Percentiles rank a stretch among this genome's conserved stretches.
Evolutionary conservation across 2,329 filamentous ascomycete species (phyloP).

Genomic region (Aspergillus latus): DNA sequence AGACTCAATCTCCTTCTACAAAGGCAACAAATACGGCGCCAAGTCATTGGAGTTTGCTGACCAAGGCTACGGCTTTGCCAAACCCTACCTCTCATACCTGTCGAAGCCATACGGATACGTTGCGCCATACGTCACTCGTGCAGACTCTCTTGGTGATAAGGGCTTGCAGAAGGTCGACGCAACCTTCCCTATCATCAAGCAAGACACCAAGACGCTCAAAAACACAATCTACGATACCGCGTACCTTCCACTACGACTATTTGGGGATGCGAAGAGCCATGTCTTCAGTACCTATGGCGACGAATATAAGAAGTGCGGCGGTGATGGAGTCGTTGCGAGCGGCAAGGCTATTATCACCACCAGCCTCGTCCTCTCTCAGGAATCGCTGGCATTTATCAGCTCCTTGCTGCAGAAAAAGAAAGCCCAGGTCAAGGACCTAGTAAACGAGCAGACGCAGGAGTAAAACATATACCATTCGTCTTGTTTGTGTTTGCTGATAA

Average conservation of each 20-base stretch:
- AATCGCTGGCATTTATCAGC: slow-evolving; percentile 63
- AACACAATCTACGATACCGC: slow-evolving; percentile 62
- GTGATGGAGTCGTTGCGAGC: slow-evolving; percentile 62
- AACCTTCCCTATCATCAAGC: slow-evolving; percentile 71
- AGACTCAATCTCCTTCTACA: slow-evolving; percentile 75
- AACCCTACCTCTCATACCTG: slow-evolving; percentile 76
- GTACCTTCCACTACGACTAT: slow-evolving; percentile 63
- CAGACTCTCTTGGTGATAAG: slow-evolving; percentile 72
- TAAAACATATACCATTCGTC: slow-evolving; percentile 14
- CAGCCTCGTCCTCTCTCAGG: slow-evolving; percentile 64
- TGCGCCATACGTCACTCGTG: slow-evolving; percentile 79
- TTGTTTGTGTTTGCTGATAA: slow-evolving; percentile 5
- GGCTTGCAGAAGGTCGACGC: slow-evolving; percentile 69
- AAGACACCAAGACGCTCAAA: slow-evolving; percentile 70
- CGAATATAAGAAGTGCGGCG: slow-evolving; percentile 50
- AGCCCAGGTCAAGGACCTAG: slow-evolving; percentile 57
- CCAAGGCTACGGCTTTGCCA: slow-evolving; percentile 73
- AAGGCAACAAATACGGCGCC: slow-evolving; percentile 77
- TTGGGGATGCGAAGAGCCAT: slow-evolving; percentile 55
- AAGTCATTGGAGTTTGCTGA: slow-evolving; percentile 76
- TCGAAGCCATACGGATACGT: slow-evolving; percentile 77
- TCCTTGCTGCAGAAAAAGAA: slow-evolving; percentile 62
- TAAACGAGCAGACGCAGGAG: slow-evolving; percentile 50
- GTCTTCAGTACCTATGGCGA: slow-evolving; percentile 44
- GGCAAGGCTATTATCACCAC: slow-evolving; percentile 71